Conservation (phyloP, 106 monocot genomes). For the Acorus calamus region DNA sequence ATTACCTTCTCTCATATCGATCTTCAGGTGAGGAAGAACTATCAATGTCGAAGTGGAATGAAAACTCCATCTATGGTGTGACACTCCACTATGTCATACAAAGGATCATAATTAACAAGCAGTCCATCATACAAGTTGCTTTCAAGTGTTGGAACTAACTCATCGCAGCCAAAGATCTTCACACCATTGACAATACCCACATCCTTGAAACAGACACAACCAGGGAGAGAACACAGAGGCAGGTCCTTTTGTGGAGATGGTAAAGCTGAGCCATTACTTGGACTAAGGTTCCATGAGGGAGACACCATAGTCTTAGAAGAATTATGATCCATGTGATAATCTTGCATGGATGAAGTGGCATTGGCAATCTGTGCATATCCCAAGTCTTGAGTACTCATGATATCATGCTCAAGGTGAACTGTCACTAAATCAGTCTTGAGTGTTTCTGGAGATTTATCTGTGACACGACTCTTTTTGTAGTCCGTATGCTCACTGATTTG, state of each 20-base stretch:
- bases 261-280: slow-evolving; percentile 20
- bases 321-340: background rate
- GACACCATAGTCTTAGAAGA: background rate
- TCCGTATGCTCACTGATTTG: slow-evolving; percentile 21
- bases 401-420: slow-evolving; percentile 28
- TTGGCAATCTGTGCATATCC: slow-evolving; percentile 8
- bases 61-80: slow-evolving; percentile 30
- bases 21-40: too few species aligned
- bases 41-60: too few species aligned
- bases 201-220: slow-evolving; percentile 49
- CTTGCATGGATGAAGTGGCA: slow-evolving; percentile 9
- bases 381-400: slow-evolving; percentile 14
- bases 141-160: slow-evolving; percentile 16
- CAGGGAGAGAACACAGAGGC: slow-evolving; percentile 31
- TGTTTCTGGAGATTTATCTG: slow-evolving; percentile 10
- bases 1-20: too few species aligned
- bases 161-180: slow-evolving; percentile 33
- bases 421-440: slow-evolving; percentile 32
- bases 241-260: slow-evolving; percentile 45
- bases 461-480: slow-evolving; percentile 4
- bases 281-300: slow-evolving; percentile 21
- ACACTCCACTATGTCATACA: slow-evolving; percentile 39
- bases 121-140: slow-evolving; percentile 47
- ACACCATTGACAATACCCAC: slow-evolving; percentile 25
- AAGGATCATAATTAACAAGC: slow-evolving; percentile 36